Evolutionary conservation across 208 protist species (phyloP).

Genomic region (Leishmania martiniquensis): DNA sequence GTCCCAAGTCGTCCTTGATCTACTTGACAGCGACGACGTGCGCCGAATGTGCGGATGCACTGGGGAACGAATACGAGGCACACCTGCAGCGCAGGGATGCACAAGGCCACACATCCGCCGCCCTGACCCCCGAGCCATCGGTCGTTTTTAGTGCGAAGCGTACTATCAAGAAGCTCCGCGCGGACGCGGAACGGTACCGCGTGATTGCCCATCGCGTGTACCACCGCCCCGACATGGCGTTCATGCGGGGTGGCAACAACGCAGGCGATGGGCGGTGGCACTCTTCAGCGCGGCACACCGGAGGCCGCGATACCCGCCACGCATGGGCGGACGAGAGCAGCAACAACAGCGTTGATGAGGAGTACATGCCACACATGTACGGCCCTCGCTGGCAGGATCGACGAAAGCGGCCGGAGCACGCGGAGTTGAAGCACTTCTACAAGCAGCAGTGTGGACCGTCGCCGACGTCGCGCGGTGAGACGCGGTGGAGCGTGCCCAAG

Average conservation of each 20-base stretch:
- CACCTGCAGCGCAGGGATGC: slow-evolving; percentile 45
- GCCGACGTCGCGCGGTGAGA: not conserved
- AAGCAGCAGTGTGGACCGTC: slow-evolving; percentile 29
- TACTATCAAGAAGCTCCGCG: slow-evolving; percentile 68
- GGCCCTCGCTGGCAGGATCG: slow-evolving; percentile 53
- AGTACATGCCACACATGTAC: slow-evolving; percentile 46
- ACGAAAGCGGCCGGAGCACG: slow-evolving; percentile 74
- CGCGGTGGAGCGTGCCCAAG: slow-evolving; percentile 31
- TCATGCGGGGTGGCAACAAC: slow-evolving; percentile 47
- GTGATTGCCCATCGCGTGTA: slow-evolving; percentile 69
- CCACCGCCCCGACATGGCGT: slow-evolving; percentile 73
- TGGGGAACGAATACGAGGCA: slow-evolving; percentile 66
- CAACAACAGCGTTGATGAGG: slow-evolving; percentile 54
- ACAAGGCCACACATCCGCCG: slow-evolving; percentile 27
- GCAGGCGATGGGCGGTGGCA: slow-evolving; percentile 14
- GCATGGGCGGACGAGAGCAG: slow-evolving; percentile 48
- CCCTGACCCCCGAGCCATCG: slow-evolving; percentile 51
- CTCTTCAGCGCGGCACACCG: slow-evolving; percentile 8
- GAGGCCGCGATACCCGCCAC: slow-evolving; percentile 23
- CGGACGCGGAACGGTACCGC: slow-evolving; percentile 66
- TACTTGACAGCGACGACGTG: slow-evolving; percentile 81
- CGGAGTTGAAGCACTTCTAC: slow-evolving; percentile 53
- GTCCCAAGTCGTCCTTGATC: slow-evolving; percentile 53
- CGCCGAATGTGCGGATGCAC: slow-evolving; percentile 38
- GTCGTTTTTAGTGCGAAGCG: slow-evolving; percentile 63